Base-by-base conservation (phyloP, 148 eudicot species). In the Nepenthes mirabilis region DNA sequence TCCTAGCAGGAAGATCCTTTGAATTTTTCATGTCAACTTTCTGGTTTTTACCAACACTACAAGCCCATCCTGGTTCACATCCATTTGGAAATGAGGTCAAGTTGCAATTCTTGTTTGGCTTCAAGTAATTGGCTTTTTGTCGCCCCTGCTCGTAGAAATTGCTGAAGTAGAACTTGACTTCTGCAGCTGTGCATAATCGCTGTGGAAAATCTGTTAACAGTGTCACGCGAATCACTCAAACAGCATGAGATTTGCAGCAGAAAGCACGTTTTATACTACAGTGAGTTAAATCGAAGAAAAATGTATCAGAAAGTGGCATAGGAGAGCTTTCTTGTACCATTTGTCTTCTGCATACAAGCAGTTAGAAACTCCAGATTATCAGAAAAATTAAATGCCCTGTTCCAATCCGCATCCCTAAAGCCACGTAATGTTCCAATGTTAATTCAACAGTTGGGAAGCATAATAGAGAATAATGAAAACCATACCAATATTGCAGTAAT, bases 11-110 rank as follows among this genome's bases (percentile, higher is more conserved):
- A 56, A 89, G 75, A 14, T 77, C 78, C 12, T 63, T 60, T 7
- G 75, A 14, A 55, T 86, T 80, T 56, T 73, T 84, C 60, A 89
- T 68, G 62, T 86, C 82, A 59, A 70, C 80, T 69, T 86, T 85
- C 34, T 52, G 54, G 56, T 76, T 67, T 58, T 63, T 34, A 55
- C 70, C 70, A 68, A 69, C 82, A 55, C 80, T 73, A 54, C 87
- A 72, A 43, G 89, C 83, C 97, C 97, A 94, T 23, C 99, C 99
- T 5, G 99, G 83, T 60, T 89, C 97, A 74, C 99, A 94, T 56
- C 99, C 96, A 47, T 80, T 62, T 23, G 60, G 66, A 96, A 96
- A 93, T 9, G 83, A 77, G 60, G 64, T 76, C 70, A 93, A 78
- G 64, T 93, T 93, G 61, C 99, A 89, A 58, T 86, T 93, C 55